These are phyloP conservation scores for Fraxinus excelsior DNA, from an alignment of 257 asterid species.

Conservation along the genomic window DNA sequence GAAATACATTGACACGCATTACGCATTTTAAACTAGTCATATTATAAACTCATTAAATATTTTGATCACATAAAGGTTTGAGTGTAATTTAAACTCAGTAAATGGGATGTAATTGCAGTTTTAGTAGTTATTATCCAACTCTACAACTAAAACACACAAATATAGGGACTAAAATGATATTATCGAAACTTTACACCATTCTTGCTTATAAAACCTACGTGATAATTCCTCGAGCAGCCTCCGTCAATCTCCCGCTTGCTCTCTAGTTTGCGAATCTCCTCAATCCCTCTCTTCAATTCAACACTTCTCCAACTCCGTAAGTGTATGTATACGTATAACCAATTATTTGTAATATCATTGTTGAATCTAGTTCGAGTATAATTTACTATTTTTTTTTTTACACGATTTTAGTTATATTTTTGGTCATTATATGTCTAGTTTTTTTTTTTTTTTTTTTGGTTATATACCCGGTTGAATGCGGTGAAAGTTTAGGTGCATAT, in stretches of 20 bases:
- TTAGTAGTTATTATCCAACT: too few relatives aligned
- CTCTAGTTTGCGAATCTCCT: neutral
- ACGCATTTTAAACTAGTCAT: too few relatives aligned
- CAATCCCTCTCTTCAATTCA: neutral
- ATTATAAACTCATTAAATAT: too few relatives aligned
- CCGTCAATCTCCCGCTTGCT: constrained; percentile 8
- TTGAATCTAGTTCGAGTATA: neutral
- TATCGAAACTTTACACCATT: constrained; percentile 15
- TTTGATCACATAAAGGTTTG: too few relatives aligned
- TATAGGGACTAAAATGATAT: neutral
- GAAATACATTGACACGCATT: too few relatives aligned
- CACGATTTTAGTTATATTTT: neutral
- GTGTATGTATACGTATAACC: neutral
- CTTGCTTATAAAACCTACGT: neutral
- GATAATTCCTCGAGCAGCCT: neutral
- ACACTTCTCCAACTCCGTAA: neutral
- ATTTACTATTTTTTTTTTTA: neutral
- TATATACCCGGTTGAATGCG: neutral
- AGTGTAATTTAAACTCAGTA: too few relatives aligned
- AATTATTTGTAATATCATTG: neutral
- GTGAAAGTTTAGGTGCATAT: neutral
- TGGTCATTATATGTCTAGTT: neutral
- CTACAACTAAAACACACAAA: neutral
- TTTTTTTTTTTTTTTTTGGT: neutral
- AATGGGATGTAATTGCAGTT: too few relatives aligned